Evolutionary conservation across 164 flowering plant species (phyloP).

Genomic region (Taxillus chinensis): DNA sequence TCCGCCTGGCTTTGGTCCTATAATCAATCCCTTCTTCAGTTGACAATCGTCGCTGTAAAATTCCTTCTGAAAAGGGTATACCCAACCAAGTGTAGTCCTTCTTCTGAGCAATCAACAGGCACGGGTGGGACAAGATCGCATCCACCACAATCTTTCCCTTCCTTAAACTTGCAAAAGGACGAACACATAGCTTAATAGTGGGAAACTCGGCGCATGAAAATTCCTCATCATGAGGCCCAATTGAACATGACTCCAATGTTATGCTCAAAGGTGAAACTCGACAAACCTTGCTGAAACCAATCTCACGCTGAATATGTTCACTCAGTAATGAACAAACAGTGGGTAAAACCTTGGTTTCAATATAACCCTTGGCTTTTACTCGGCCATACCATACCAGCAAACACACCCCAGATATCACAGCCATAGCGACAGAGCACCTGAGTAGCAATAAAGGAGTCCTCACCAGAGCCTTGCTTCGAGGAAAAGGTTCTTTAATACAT

Average conservation of each 20-base stretch:
- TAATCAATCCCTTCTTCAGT: slow-evolving; percentile 90
- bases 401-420: slow-evolving; percentile 72
- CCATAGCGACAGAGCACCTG: slow-evolving; percentile 63
- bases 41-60: slow-evolving; percentile 42
- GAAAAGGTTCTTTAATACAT: slow-evolving; percentile 45
- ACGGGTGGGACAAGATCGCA: slow-evolving; percentile 78
- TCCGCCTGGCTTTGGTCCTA: slow-evolving; percentile 80
- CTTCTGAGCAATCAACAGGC: slow-evolving; percentile 65
- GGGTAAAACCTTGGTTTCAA: slow-evolving; percentile 77
- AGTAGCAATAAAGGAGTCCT: slow-evolving; percentile 50
- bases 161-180: slow-evolving; percentile 77
- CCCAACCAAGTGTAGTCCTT: slow-evolving; percentile 88
- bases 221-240: slow-evolving; percentile 78
- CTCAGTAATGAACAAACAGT: slow-evolving; percentile 70
- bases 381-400: slow-evolving; percentile 79
- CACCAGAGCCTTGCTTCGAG: slow-evolving; percentile 42
- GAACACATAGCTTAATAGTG: slow-evolving; percentile 60
- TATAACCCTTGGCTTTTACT: slow-evolving; percentile 44
- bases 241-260: slow-evolving; percentile 72
- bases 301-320: slow-evolving; percentile 73
- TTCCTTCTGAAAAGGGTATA: slow-evolving; percentile 52
- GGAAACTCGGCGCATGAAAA: slow-evolving; percentile 88
- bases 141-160: slow-evolving; percentile 92
- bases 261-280: slow-evolving; percentile 79
- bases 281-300: slow-evolving; percentile 68